Conservation (phyloP, 306 rosid genomes). For the Quillaja saponaria region DNA sequence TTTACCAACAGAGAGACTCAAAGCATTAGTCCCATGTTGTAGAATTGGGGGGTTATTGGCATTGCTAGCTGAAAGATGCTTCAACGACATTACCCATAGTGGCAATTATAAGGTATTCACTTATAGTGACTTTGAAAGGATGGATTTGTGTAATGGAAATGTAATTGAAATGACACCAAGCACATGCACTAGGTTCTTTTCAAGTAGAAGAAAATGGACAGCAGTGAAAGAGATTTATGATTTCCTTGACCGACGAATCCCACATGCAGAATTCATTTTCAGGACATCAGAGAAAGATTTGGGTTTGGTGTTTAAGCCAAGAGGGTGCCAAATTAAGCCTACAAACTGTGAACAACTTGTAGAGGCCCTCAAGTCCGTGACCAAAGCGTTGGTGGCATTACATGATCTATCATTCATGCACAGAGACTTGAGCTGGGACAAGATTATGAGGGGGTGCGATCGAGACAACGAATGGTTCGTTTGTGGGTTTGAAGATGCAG, state of each 20-base stretch:
- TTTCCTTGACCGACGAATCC: slow-evolving; percentile 70
- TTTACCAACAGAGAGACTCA: slow-evolving; percentile 56
- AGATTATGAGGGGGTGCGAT: slow-evolving; percentile 54
- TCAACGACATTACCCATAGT: slow-evolving; percentile 9
- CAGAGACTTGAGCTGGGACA: slow-evolving; percentile 79
- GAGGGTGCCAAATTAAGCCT: slow-evolving; percentile 65
- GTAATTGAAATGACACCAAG: slow-evolving; percentile 67
- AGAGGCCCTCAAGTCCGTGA: slow-evolving; percentile 76
- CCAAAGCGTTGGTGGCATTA: slow-evolving; percentile 76
- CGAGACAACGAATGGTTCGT: slow-evolving; percentile 77
- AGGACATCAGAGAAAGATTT: slow-evolving; percentile 43
- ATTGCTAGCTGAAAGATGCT: slow-evolving; percentile 57
- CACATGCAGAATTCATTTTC: slow-evolving; percentile 64
- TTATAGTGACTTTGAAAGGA: slow-evolving; percentile 74
- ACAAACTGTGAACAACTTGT: slow-evolving; percentile 53
- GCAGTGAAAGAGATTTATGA: slow-evolving; percentile 85
- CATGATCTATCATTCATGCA: slow-evolving; percentile 97
- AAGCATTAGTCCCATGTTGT: slow-evolving; percentile 67
- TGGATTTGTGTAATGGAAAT: slow-evolving; percentile 53
- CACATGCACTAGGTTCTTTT: slow-evolving; percentile 55
- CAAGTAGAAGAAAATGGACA: slow-evolving; percentile 52
- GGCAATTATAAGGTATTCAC: slow-evolving; percentile 26
- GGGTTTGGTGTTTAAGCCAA: slow-evolving; percentile 62
- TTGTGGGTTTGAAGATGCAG: slow-evolving; percentile 80
- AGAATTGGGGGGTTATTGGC: slow-evolving; percentile 57